Conservation (phyloP, 345 rosid species). For the Gossypium anomalum region DNA sequence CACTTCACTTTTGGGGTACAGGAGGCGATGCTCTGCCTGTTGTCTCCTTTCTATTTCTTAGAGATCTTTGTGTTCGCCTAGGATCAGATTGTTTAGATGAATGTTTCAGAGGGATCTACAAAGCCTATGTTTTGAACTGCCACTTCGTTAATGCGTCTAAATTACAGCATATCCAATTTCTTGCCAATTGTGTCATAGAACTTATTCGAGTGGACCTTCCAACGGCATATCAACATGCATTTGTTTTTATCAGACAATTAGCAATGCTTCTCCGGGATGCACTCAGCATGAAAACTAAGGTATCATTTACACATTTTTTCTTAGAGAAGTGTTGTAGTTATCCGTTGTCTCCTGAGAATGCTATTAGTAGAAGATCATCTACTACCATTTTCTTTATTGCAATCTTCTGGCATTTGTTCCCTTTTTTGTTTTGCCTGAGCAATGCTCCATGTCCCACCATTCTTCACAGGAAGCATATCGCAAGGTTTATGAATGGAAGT, state of each 20-base stretch:
- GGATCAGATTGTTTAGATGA: slow-evolving; percentile 85
- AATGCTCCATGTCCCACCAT: not conserved
- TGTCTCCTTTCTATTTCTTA: slow-evolving; percentile 74
- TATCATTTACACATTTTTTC: slow-evolving; percentile 22
- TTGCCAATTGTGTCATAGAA: slow-evolving; percentile 75
- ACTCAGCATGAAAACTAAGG: slow-evolving; percentile 85
- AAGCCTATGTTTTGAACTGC: slow-evolving; percentile 86
- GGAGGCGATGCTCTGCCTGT: slow-evolving; percentile 81
- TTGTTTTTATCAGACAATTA: slow-evolving; percentile 80
- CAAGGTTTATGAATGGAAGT: slow-evolving; percentile 97
- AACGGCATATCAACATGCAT: slow-evolving; percentile 91
- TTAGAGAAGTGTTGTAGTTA: not conserved
- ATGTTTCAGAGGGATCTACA: slow-evolving; percentile 83
- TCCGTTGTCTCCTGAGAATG: not conserved
- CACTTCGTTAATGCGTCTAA: slow-evolving; percentile 76
- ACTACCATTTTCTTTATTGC: not conserved
- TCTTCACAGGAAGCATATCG: slow-evolving; percentile 70
- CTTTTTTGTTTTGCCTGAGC: not conserved
- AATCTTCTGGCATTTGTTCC: not conserved
- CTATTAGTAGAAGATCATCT: not conserved
- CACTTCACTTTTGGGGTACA: slow-evolving; percentile 96
- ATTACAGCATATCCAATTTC: slow-evolving; percentile 78
- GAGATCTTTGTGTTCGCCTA: slow-evolving; percentile 76
- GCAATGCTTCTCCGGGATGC: slow-evolving; percentile 86
- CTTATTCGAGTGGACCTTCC: slow-evolving; percentile 81